phyloP scores from a whole-genome alignment of 2,329 filamentous ascomycete species.

The Paraphaeosphaeria sporulosa region DNA sequence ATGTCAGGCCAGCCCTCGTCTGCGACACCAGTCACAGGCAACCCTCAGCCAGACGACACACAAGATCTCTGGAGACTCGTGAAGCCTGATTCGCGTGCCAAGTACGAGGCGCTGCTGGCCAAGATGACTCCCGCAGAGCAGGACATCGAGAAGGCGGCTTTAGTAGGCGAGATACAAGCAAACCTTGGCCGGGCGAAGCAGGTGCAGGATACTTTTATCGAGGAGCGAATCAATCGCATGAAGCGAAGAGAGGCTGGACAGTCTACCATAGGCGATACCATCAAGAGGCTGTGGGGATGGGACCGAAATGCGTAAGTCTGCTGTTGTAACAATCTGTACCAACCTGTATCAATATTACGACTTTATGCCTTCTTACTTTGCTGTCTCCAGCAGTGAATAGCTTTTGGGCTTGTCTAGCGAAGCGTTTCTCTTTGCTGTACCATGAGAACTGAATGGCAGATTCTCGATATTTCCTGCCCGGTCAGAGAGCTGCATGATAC shows the following conservation, averaged over 20 bases:
- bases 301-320: conserved; percentile 18
- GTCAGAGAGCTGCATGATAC: neutral
- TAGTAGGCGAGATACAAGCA: conserved; percentile 45
- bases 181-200: conserved; percentile 36
- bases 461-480: neutral
- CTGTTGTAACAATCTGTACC: conserved; percentile 2
- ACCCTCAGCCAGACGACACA: conserved; percentile 12
- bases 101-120: conserved; percentile 45
- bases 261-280: conserved; percentile 47
- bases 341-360: conserved; percentile 17
- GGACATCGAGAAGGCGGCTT: conserved; percentile 44
- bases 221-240: conserved; percentile 45
- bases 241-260: conserved; percentile 46
- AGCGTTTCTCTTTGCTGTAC: neutral
- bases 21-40: conserved; percentile 12
- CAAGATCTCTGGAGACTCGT: conserved; percentile 40
- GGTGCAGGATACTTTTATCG: conserved; percentile 42
- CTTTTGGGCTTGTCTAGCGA: neutral
- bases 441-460: too few species aligned
- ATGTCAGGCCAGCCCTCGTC: conserved; percentile 28
- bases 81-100: conserved; percentile 37
- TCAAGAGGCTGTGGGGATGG: conserved; percentile 50
- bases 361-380: neutral
- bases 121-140: conserved; percentile 38
- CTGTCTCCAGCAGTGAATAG: neutral